A percentile compares a stretch with the other conserved stretches of the same genome.
phyloP scores from a whole-genome alignment of 2,329 filamentous ascomycete genomes.

The Leptographium galeiforme region DNA sequence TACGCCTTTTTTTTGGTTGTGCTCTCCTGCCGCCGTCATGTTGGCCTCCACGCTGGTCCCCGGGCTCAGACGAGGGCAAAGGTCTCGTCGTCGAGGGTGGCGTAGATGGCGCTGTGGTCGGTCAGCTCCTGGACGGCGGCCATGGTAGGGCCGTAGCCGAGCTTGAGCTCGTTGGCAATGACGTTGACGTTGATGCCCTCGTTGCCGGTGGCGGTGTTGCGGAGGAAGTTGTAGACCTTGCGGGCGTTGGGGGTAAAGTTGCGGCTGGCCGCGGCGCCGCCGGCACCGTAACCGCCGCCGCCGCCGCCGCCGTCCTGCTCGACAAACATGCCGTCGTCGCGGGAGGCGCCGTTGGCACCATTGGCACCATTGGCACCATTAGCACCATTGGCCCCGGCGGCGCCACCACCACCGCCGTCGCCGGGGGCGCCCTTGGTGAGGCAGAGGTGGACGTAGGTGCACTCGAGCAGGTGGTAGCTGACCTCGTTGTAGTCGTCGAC shows the following conservation, averaged over 20 bases:
- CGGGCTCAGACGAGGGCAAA: slow-evolving; percentile 23
- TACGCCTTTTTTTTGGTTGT: too few relatives aligned
- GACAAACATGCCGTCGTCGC: slow-evolving; percentile 42
- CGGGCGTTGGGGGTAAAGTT: slow-evolving; percentile 43
- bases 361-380: slow-evolving; percentile 18
- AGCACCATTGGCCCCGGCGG: slow-evolving; percentile 21
- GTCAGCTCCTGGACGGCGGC: slow-evolving; percentile 73
- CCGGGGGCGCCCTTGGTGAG: slow-evolving; percentile 57
- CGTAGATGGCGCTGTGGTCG: slow-evolving; percentile 63
- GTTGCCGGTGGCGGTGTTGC: slow-evolving; percentile 53
- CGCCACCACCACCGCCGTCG: too few relatives aligned
- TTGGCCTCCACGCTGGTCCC: too few relatives aligned
- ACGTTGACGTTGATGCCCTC: slow-evolving; percentile 75
- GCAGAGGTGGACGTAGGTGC: slow-evolving; percentile 75
- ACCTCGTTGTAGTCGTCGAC: slow-evolving; percentile 84
- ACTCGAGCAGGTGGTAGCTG: slow-evolving; percentile 82
- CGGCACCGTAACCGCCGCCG: slow-evolving; percentile 12
- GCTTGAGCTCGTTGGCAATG: slow-evolving; percentile 51
- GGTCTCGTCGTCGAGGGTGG: slow-evolving; percentile 84
- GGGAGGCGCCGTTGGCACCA: slow-evolving; percentile 21
- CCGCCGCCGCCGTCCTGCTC: slow-evolving; percentile 24
- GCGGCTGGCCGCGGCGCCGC: slow-evolving; percentile 23
- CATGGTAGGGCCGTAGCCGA: slow-evolving; percentile 58
- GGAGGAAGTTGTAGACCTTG: slow-evolving; percentile 60
- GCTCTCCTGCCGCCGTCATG: too few relatives aligned